phyloP scores from a whole-genome alignment of 1,284 basidiomycete species.

The Amylostereum areolatum region DNA sequence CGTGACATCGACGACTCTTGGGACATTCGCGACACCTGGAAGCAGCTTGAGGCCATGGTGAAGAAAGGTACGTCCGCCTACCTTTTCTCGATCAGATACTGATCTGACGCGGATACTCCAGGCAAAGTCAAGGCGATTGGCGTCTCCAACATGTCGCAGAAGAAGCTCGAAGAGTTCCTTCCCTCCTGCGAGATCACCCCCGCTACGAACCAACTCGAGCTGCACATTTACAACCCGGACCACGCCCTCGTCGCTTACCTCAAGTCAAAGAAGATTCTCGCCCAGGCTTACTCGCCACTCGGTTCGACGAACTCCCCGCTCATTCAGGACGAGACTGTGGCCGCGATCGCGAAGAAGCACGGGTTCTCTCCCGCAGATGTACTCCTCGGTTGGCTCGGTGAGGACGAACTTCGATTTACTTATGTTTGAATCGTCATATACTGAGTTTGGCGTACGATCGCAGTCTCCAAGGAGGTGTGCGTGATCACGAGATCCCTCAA shows the following conservation, averaged over 20 bases:
- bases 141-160: slow-evolving; percentile 52
- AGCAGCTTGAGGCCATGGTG: slow-evolving; percentile 71
- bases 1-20: slow-evolving; percentile 64
- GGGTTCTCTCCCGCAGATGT: slow-evolving; percentile 38
- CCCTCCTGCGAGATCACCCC: slow-evolving; percentile 44
- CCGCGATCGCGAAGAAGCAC: slow-evolving; percentile 61
- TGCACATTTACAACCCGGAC: slow-evolving; percentile 76
- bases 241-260: slow-evolving; percentile 66
- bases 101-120: slow-evolving; percentile 27
- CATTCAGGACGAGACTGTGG: slow-evolving; percentile 61
- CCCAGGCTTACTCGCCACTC: slow-evolving; percentile 82
- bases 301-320: slow-evolving; percentile 77
- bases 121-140: slow-evolving; percentile 53
- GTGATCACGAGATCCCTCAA: slow-evolving; percentile 78
- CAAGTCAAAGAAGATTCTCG: slow-evolving; percentile 61
- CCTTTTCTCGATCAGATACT: not conserved
- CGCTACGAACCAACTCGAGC: slow-evolving; percentile 61
- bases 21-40: slow-evolving; percentile 75
- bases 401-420: too few relatives aligned
- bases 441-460: slow-evolving; percentile 17
- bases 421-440: too few relatives aligned
- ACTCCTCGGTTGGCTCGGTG: slow-evolving; percentile 32
- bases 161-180: slow-evolving; percentile 35
- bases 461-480: slow-evolving; percentile 60
- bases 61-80: slow-evolving; percentile 44